Evolutionary conservation across 1,284 basidiomycete species (phyloP).

Genomic region (Phylloboletellus chloephorus): DNA sequence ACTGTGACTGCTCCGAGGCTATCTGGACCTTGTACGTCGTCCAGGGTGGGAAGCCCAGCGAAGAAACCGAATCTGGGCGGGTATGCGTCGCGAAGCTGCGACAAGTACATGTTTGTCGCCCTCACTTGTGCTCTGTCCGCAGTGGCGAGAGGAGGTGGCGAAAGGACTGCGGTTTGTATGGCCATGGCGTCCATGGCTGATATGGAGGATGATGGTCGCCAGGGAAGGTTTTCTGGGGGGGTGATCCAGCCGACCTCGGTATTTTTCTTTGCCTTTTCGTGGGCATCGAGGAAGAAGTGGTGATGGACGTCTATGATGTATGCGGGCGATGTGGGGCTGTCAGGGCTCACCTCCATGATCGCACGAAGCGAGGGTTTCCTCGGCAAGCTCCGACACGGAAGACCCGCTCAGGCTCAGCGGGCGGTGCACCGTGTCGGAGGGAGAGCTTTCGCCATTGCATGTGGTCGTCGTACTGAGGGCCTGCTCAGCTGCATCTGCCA

Average conservation of each 20-base stretch:
- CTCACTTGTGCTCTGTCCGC: conserved; percentile 42
- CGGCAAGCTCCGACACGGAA: too few relatives aligned
- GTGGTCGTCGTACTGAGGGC: too few relatives aligned
- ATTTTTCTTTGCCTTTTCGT: conserved; percentile 43
- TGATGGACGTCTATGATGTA: conserved; percentile 64
- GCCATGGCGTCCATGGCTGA: conserved; percentile 52
- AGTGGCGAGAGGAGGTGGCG: conserved; percentile 53
- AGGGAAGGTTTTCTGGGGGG: conserved; percentile 58
- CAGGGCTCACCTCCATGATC: too few relatives aligned
- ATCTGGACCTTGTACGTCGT: conserved; percentile 51
- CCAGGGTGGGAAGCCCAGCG: conserved; percentile 54
- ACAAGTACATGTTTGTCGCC: conserved; percentile 43
- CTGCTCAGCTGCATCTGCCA: too few relatives aligned
- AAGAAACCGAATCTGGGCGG: conserved; percentile 61
- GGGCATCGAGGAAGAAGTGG: conserved; percentile 55
- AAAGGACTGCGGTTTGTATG: conserved; percentile 57
- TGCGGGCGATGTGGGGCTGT: not conserved
- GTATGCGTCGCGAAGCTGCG: conserved; percentile 42
- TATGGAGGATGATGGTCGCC: conserved; percentile 54
- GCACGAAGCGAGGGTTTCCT: too few relatives aligned
- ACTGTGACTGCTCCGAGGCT: conserved; percentile 5
- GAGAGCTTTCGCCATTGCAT: conserved; percentile 71
- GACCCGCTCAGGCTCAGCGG: conserved; percentile 61
- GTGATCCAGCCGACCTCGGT: conserved; percentile 51
- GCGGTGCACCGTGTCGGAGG: conserved; percentile 50